Evolutionary conservation across 805 yeast species (phyloP).

Genomic region (Lipomyces yamadae): DNA sequence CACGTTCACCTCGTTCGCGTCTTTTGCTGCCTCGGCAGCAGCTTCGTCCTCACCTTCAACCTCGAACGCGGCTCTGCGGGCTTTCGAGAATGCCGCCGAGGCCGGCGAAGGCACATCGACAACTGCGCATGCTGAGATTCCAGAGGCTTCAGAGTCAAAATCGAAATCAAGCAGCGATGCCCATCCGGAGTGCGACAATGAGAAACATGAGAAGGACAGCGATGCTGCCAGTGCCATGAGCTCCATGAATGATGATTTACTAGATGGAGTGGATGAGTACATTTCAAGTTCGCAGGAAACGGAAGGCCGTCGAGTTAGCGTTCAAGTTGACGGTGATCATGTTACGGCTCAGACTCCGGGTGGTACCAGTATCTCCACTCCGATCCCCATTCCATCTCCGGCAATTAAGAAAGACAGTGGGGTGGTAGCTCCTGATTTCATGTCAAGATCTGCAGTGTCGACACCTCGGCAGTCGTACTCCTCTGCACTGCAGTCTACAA

Average conservation of each 20-base stretch:
- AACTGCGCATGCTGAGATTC: constrained; percentile 3
- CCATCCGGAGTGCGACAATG: constrained; percentile 7
- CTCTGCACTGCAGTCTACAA: constrained; percentile 28
- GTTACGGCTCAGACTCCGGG: constrained; percentile 18
- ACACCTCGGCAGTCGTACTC: constrained; percentile 32
- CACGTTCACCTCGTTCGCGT: constrained; percentile 25
- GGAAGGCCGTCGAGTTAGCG: constrained; percentile 7
- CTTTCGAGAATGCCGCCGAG: constrained; percentile 16
- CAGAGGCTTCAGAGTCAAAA: constrained; percentile 7
- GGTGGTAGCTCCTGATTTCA: background rate
- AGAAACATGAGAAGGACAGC: constrained; percentile 7
- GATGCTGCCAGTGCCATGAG: constrained; percentile 8
- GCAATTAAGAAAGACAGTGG: constrained; percentile 3
- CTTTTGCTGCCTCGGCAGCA: constrained; percentile 31
- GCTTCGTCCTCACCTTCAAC: constrained; percentile 12
- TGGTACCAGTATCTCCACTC: constrained; percentile 20
- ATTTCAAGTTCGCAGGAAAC: constrained; percentile 14
- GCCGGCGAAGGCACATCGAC: constrained; percentile 14
- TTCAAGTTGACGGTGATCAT: constrained; percentile 10
- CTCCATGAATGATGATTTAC: constrained; percentile 15
- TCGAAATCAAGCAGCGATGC: constrained; percentile 11
- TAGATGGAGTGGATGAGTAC: constrained; percentile 16
- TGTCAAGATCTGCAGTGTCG: constrained; percentile 11
- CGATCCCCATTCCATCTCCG: constrained; percentile 8
- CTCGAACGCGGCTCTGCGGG: constrained; percentile 1